Percentiles rank a stretch among this genome's conserved stretches.
Conservation (phyloP, 176 grass and related monocot genomes). For the Panicum miliaceum region DNA sequence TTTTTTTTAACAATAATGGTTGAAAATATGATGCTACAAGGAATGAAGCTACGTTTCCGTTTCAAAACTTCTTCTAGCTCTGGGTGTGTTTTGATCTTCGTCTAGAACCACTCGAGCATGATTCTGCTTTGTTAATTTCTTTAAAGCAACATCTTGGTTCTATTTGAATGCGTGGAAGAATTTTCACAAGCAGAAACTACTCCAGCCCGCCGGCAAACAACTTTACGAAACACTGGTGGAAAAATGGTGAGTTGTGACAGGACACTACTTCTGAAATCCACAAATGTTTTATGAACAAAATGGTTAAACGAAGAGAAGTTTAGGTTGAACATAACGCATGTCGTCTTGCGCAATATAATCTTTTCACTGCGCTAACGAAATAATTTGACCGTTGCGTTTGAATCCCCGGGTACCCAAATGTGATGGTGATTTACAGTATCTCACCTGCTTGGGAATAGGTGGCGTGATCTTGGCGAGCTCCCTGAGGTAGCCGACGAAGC, state of each 20-base stretch:
- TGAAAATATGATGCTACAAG: neutral
- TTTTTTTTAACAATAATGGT: neutral
- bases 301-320: neutral
- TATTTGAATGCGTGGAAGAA: neutral
- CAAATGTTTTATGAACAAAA: neutral
- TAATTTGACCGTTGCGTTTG: neutral
- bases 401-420: no score
- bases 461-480: slow-evolving; percentile 34
- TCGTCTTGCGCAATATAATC: neutral
- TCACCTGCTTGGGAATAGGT: slow-evolving; percentile 28
- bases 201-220: neutral
- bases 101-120: no score
- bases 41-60: no score
- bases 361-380: neutral
- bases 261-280: neutral
- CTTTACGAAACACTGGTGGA: neutral
- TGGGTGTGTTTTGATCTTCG: no score
- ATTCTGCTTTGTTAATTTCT: no score
- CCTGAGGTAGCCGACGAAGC: slow-evolving; percentile 37
- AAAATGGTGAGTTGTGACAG: neutral
- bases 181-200: neutral
- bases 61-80: no score
- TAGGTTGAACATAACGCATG: neutral
- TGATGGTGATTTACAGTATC: no score
- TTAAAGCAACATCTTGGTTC: neutral